phyloP scores from a whole-genome alignment of 129 eudicot genomes.

The Lactuca sativa region DNA sequence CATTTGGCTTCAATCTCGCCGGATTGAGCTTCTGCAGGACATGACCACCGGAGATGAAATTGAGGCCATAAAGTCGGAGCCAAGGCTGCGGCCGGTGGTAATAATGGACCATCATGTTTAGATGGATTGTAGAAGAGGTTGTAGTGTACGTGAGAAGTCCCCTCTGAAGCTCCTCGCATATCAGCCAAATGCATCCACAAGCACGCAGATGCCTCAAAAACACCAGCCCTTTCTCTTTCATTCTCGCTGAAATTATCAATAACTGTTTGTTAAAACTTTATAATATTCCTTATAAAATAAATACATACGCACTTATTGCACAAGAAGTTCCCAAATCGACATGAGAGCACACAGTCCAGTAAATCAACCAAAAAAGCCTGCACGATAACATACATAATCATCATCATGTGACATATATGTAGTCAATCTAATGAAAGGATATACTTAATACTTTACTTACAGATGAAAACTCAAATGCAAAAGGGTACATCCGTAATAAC shows the following conservation, averaged over 20 bases:
- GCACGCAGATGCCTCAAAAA: constrained; percentile 72
- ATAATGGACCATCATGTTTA: constrained; percentile 65
- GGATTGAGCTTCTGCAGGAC: constrained; percentile 76
- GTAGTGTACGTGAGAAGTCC: constrained; percentile 69
- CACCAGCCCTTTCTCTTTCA: constrained; percentile 81
- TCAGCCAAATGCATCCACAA: constrained; percentile 80
- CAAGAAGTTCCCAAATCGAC: constrained; percentile 95
- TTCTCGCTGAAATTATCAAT: constrained; percentile 59
- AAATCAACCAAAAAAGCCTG: constrained; percentile 94
- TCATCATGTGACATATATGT: neutral
- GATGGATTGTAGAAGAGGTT: constrained; percentile 73
- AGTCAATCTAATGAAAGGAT: constrained; percentile 14
- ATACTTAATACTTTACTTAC: constrained; percentile 38
- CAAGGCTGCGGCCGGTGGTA: constrained; percentile 98
- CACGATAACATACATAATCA: constrained; percentile 17
- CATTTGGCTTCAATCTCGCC: constrained; percentile 80
- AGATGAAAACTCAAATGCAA: constrained; percentile 91
- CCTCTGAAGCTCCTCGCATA: constrained; percentile 67
- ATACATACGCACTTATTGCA: constrained; percentile 65
- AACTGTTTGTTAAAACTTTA: neutral
- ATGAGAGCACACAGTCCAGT: constrained; percentile 75
- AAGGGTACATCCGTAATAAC: constrained; percentile 87
- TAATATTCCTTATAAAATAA: neutral
- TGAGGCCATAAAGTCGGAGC: constrained; percentile 99
- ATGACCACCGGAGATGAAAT: constrained; percentile 97